A percentile compares a stretch with the other conserved stretches of the same genome.
phyloP scores from a whole-genome alignment of 1,284 basidiomycete genomes.

The Irpex sp. region DNA sequence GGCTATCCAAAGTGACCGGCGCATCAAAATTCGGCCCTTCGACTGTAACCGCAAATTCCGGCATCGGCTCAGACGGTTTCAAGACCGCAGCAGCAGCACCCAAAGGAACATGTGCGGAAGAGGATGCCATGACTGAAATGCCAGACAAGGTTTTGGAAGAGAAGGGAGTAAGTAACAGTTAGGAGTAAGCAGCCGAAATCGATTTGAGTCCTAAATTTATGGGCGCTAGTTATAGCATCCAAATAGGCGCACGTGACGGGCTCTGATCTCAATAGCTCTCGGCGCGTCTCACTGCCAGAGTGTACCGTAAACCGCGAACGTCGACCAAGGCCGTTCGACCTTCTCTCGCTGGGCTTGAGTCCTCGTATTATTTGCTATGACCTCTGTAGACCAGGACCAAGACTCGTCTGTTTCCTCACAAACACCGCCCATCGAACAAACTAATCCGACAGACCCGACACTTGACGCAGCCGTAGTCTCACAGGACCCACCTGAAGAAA shows the following conservation, averaged over 20 bases:
- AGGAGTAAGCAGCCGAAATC: not conserved
- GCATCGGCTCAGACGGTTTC: conserved; percentile 76
- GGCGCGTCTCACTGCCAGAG: not conserved
- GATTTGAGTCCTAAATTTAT: not conserved
- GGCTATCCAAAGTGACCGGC: conserved; percentile 61
- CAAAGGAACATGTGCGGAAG: conserved; percentile 38
- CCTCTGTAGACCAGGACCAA: conserved; percentile 21
- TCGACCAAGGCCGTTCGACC: not conserved
- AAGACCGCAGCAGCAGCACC: conserved; percentile 72
- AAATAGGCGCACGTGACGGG: conserved; percentile 18
- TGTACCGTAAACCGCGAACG: not conserved
- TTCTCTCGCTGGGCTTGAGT: not conserved
- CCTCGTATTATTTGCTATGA: conserved; percentile 18
- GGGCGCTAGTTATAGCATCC: conserved; percentile 1
- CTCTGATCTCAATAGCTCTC: conserved; percentile 9
- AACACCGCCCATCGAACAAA: conserved; percentile 22
- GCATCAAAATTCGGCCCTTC: conserved; percentile 87
- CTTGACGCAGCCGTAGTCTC: conserved; percentile 7
- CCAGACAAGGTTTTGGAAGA: not conserved
- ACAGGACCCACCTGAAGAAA: conserved; percentile 21
- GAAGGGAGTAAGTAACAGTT: conserved; percentile 1
- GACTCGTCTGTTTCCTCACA: conserved; percentile 23
- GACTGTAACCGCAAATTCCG: conserved; percentile 70
- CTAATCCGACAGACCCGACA: conserved; percentile 14
- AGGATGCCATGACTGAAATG: conserved; percentile 9